Evolutionary conservation across 306 rosid species (phyloP), one percentile per base, ranked within the genome.

Genomic region (Astragalus glycyphyllos): DNA sequence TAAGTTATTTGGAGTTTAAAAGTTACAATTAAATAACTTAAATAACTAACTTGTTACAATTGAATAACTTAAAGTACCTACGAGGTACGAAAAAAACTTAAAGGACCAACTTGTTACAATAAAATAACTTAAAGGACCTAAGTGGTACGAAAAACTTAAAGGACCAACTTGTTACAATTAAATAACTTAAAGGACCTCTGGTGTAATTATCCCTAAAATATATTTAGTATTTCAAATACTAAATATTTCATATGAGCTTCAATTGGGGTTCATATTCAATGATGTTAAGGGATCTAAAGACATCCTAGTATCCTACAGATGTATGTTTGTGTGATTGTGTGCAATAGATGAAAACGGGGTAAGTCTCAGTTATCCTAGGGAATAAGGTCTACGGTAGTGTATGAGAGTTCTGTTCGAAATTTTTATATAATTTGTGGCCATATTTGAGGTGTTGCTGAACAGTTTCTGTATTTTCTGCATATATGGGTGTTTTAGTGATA

Each of bases 401-500:
- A 48, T 41, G 41, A 40, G 61, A 63, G 76, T 65, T 70, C 35
- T 20, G 71, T 56, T 62, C 29, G 61, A 68, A 51, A 76, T 70
- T 65, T 34, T 57, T 58, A 53, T 71, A 32, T 41, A 16, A 51
- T 53, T 59, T 38, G 23, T 40, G 11, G 53, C 29, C 73, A 51
- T 53, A 23, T 57, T 11, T 29, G 65, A 58, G 47, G 58, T 69
- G 69, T 45, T 79, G 79, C 72, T 68, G 60, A 81, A 59, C 50
- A 12, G 47, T 73, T 56, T 68, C 75, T 70, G 60, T 46, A 29
- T 64, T 74, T 59, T 32, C 35, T 32, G 23, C 81, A 37, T 76
- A 55, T 76, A 17, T 77, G 76, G 66, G 29, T 75, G 82, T 75
- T 71, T 14, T 83, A 94, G 99, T 79, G 99, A 94, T 80, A 60